phyloP scores from a whole-genome alignment of 257 asterid species.

The Sherardia arvensis region DNA sequence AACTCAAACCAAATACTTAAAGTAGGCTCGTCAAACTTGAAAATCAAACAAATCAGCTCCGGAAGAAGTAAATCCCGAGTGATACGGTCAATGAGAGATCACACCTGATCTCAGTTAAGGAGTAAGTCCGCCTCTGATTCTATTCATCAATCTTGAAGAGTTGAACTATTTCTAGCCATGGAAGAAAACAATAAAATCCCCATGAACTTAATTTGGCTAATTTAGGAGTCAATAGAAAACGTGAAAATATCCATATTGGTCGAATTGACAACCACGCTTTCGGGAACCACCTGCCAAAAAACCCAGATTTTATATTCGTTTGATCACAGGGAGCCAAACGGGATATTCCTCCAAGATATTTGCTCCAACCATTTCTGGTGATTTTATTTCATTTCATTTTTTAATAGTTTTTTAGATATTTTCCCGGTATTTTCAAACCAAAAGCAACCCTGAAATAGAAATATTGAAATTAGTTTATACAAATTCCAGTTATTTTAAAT shows the following conservation, averaged over 20 bases:
- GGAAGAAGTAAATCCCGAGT: too few relatives aligned
- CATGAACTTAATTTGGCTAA: neutral
- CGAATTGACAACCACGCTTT: neutral
- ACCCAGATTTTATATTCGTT: neutral
- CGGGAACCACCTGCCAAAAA: neutral
- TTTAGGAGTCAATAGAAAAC: neutral
- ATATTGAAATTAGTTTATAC: too few relatives aligned
- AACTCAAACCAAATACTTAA: too few relatives aligned
- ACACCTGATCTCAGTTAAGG: too few relatives aligned
- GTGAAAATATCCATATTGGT: neutral
- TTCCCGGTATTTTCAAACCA: neutral
- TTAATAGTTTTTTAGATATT: too few relatives aligned
- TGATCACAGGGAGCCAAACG: neutral
- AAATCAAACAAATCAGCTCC: too few relatives aligned
- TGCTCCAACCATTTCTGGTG: neutral
- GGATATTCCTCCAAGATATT: constrained; percentile 4
- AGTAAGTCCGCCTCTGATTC: too few relatives aligned
- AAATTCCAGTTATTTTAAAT: neutral
- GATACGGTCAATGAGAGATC: too few relatives aligned
- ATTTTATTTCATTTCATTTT: neutral
- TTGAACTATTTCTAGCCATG: too few relatives aligned
- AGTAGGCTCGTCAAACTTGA: too few relatives aligned
- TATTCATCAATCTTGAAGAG: too few relatives aligned
- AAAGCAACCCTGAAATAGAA: neutral
- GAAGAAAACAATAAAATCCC: too few relatives aligned